Percentiles rank a stretch among this genome's conserved stretches.
phyloP scores from a whole-genome alignment of 306 rosid genomes.

The Carpinus fangiana region DNA sequence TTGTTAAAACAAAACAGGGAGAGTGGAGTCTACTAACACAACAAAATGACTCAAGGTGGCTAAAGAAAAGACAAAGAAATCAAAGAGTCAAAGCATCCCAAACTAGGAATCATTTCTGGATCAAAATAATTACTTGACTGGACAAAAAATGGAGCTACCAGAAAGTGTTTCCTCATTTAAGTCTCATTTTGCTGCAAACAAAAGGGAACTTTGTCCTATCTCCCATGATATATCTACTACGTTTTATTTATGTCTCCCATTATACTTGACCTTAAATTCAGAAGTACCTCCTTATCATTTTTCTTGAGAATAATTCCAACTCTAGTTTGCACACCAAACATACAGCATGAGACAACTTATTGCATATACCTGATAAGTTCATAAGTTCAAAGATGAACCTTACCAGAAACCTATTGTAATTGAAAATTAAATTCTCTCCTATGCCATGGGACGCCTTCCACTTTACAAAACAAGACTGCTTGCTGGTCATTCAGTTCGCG shows the following conservation, averaged over 20 bases:
- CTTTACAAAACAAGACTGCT: neutral
- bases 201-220: neutral
- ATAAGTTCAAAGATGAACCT: neutral
- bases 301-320: neutral
- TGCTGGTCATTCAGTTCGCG: neutral
- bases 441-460: neutral
- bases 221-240: neutral
- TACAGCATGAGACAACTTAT: neutral
- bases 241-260: neutral
- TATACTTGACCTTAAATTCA: neutral
- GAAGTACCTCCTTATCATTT: neutral
- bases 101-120: too few species aligned
- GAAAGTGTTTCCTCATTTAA: neutral
- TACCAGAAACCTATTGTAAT: neutral
- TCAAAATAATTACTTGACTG: neutral
- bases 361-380: neutral
- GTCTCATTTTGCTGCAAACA: neutral
- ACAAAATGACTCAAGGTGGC: too few species aligned
- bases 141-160: neutral
- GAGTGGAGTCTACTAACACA: neutral
- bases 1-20: neutral
- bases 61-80: too few species aligned
- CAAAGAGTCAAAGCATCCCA: too few species aligned
- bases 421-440: neutral
- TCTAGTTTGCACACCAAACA: neutral